phyloP scores from a whole-genome alignment of 1,284 basidiomycete genomes.

The Moesziomyces globuligerus region DNA sequence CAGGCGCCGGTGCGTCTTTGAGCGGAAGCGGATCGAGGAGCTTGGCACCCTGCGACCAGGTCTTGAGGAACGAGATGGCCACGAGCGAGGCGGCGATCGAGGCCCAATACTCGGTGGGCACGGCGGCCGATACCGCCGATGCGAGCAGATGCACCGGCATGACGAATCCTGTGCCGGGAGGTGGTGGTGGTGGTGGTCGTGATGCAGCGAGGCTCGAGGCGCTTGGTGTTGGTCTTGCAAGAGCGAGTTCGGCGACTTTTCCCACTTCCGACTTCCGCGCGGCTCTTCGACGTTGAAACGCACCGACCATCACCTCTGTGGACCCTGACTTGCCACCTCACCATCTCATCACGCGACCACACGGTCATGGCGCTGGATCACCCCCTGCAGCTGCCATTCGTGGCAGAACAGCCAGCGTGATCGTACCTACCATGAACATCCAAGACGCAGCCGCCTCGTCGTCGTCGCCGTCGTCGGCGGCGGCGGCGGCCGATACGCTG shows the following conservation, averaged over 20 bases:
- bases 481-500: not conserved
- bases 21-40: constrained; percentile 38
- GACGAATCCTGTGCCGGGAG: not conserved
- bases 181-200: not conserved
- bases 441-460: not conserved
- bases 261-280: constrained; percentile 1
- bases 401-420: not conserved
- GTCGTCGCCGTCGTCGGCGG: not conserved
- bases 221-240: not conserved
- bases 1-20: constrained; percentile 2
- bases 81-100: constrained; percentile 25
- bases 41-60: constrained; percentile 48
- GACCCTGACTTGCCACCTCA: constrained; percentile 2
- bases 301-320: not conserved
- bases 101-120: constrained; percentile 51
- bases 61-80: constrained; percentile 43
- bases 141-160: constrained; percentile 55
- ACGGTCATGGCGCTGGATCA: not conserved
- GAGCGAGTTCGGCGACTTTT: constrained; percentile 4
- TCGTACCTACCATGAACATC: no score
- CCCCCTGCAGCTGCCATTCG: not conserved
- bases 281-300: not conserved
- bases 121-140: constrained; percentile 20
- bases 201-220: not conserved
- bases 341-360: not conserved